Base-by-base conservation (phyloP, 2,329 filamentous ascomycete species). In the Paecilomyces formosus region DNA sequence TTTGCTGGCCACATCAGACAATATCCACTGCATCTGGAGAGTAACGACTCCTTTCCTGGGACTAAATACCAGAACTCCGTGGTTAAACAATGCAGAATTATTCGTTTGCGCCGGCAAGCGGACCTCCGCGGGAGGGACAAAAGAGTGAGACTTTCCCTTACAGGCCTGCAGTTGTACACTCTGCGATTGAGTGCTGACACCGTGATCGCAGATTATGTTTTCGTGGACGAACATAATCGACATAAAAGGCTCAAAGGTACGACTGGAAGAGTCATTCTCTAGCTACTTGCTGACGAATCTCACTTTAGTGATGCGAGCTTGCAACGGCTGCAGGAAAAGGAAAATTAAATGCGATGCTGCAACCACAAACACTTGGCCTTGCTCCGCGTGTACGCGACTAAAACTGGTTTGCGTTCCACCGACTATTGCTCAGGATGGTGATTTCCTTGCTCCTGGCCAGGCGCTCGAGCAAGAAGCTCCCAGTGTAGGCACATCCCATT, bases 321-420 rank as follows among this genome's bases (percentile, higher is more conserved):
- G 93, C 74, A 93, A 97, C 77, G 93, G 93, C 61, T 97, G 93
- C 72, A 85, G 93, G 62, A 88, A 92, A 75, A 86, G 93, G 69
- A 99, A 99, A 76, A 99, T 99, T 72, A 96, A 96, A 75, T 99
- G 93, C 77, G 94, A 97, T 78, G 92, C 93, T 56, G 93, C 93
- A 21, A 96, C 93, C 13, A 97, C 92, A 49, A 97, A 97, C 74
- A 92, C 91, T 39, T 97, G 94, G 93, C 94, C 94, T 28, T 97
- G 93, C 75, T 94, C 92, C 49, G 91, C 94, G 35, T 99, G 93
- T 73, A 88, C 92, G 62, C 86, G 93, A 54, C 80, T 97, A 62
- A 97, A 97, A 78, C 83, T 97, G 60, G 90, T 94, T 68, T 97
- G 94, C 73, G 88, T 97, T 26, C 91, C 92, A 53, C 94, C 93